Base-by-base conservation (phyloP, 1,139 yeast genomes). In the Ashbya aceris region DNA sequence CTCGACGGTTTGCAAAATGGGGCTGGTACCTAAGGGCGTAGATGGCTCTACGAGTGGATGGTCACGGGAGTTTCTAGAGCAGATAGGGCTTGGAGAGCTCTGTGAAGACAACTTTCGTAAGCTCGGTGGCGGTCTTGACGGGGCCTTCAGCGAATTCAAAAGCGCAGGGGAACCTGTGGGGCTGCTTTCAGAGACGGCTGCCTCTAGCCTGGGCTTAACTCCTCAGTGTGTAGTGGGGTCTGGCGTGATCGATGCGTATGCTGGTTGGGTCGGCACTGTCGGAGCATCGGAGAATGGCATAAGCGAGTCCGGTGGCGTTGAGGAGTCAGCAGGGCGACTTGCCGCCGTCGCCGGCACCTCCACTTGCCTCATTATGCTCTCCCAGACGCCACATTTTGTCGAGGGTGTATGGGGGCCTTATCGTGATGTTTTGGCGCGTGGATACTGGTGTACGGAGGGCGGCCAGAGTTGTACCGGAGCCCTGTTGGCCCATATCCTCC, bases 351-450 rank as follows among this genome's bases (percentile, higher is more conserved):
- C 98, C 0, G 98, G 98, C 47, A 91, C 98, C 5, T 87, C 96
- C 1, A 91, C 98, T 1, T 91, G 98, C 62, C 98, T 91, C 63
- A 77, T 91, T 54, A 89, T 87, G 46, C 74, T 89, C 74, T 83
- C 95, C 30, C 74, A 77, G 49, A 82, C 84, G 28, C 84, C 96
- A 0, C 77, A 86, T 39, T 89, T 91, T 61, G 97, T 91, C 10
- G 78, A 86, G 39, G 98, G 98, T 45, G 96, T 91, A 29, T 91
- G 98, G 98, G 98, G 98, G 14, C 98, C 98, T 3, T 91, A 91
- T 66, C 75, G 87, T 55, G 95, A 89, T 61, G 95, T 85, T 8
- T 73, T 91, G 70, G 84, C 93, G 13, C 83, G 85, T 30, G 87
- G 80, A 9, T 81, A 73, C 56, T 91, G 97, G 97, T 73, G 87